These are phyloP conservation scores for Phytophthora niederhauseri DNA, from an alignment of 352 stramenopile species.

Conservation along the genomic window DNA sequence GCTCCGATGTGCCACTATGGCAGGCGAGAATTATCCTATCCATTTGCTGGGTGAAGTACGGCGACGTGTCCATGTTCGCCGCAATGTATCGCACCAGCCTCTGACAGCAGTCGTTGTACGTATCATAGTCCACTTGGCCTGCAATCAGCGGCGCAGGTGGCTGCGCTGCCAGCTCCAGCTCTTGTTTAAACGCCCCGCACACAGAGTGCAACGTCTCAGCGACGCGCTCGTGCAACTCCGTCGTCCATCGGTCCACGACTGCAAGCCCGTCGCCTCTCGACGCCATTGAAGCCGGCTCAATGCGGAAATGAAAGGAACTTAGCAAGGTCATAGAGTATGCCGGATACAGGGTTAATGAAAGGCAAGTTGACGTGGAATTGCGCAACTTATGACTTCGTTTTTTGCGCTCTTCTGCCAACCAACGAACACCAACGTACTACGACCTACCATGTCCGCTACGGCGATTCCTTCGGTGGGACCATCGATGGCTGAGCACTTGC, in stretches of 20 bases:
- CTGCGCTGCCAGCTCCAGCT: conserved; percentile 18
- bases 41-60: conserved; percentile 4
- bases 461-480: too few species aligned
- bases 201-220: conserved; percentile 18
- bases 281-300: neutral
- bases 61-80: conserved; percentile 2
- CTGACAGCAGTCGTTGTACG: conserved; percentile 4
- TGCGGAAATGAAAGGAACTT: neutral
- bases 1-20: conserved; percentile 16
- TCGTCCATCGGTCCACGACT: conserved; percentile 8
- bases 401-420: too few species aligned
- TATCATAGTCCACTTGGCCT: conserved; percentile 11
- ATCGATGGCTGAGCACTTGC: too few species aligned
- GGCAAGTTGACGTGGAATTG: neutral
- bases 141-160: conserved; percentile 9
- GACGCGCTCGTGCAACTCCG: conserved; percentile 12
- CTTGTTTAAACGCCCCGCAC: conserved; percentile 13
- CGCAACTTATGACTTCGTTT: neutral
- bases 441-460: too few species aligned
- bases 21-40: conserved; percentile 1
- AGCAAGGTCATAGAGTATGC: conserved; percentile 1
- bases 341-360: neutral
- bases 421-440: too few species aligned
- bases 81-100: neutral
- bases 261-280: conserved; percentile 4